phyloP scores from a whole-genome alignment of 352 stramenopile genomes.

The Phytophthora pini region DNA sequence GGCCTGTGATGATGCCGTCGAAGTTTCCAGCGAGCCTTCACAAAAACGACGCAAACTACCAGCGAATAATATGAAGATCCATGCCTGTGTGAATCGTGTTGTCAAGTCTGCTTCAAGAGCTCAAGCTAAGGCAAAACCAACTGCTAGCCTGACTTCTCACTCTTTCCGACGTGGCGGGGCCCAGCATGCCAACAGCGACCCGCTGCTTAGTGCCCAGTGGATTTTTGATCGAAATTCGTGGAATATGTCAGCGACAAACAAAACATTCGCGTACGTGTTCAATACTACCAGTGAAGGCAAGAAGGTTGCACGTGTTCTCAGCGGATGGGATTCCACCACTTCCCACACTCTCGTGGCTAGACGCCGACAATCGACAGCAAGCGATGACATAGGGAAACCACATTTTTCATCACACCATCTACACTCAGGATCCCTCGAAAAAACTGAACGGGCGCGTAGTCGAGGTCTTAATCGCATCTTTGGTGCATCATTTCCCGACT shows the following conservation, averaged over 20 bases:
- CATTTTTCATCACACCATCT: no score
- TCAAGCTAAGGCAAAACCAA: not conserved
- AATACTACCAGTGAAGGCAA: constrained; percentile 16
- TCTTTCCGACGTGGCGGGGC: constrained; percentile 1
- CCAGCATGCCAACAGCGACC: constrained; percentile 7
- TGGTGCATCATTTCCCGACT: no score
- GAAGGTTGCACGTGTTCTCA: constrained; percentile 6
- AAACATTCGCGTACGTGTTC: constrained; percentile 12
- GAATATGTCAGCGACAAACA: constrained; percentile 11
- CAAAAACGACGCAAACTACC: not conserved
- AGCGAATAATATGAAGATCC: constrained; percentile 4
- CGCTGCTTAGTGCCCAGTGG: not conserved
- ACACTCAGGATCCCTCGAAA: no score
- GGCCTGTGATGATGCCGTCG: not conserved
- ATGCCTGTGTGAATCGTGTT: constrained; percentile 5
- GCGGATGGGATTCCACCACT: constrained; percentile 1
- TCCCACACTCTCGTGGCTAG: no score
- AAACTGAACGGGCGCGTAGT: no score
- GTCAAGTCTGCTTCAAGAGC: constrained; percentile 3
- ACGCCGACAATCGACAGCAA: no score
- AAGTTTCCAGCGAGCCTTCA: not conserved
- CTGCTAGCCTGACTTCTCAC: constrained; percentile 3
- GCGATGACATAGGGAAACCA: no score
- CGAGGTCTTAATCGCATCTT: no score
- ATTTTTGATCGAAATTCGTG: constrained; percentile 12